phyloP scores from a whole-genome alignment of 768 basidiomycete species.

The Lentinus tigrinus region DNA sequence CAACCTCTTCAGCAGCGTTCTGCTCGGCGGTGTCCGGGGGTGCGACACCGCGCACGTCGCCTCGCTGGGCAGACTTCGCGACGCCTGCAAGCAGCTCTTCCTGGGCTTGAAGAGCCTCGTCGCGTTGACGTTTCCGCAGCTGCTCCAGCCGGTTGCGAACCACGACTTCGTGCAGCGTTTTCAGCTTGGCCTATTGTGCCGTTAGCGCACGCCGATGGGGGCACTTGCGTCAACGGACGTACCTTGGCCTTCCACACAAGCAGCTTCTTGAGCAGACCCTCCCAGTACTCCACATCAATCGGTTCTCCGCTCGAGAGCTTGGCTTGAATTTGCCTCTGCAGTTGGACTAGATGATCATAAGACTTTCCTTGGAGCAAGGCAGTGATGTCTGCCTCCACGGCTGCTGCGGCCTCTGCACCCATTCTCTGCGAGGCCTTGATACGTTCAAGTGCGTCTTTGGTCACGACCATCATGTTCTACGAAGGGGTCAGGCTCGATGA shows the following conservation, averaged over 20 bases:
- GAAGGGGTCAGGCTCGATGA: not conserved
- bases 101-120: conserved; percentile 92
- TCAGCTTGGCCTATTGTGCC: conserved; percentile 74
- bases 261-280: conserved; percentile 84
- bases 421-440: conserved; percentile 62
- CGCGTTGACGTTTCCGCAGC: conserved; percentile 91
- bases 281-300: conserved; percentile 98
- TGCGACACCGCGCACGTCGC: conserved; percentile 39
- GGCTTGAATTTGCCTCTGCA: conserved; percentile 84
- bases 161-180: conserved; percentile 91
- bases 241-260: conserved; percentile 98
- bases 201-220: not conserved
- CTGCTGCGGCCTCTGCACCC: conserved; percentile 68
- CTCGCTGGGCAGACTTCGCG: conserved; percentile 54
- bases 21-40: conserved; percentile 35
- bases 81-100: conserved; percentile 86
- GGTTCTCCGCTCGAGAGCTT: conserved; percentile 93
- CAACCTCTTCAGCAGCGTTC: conserved; percentile 57
- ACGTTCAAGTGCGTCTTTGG: conserved; percentile 83
- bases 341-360: conserved; percentile 74
- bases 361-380: conserved; percentile 81
- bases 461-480: conserved; percentile 97
- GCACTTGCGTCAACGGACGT: not conserved
- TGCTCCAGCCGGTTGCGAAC: conserved; percentile 96
- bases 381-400: conserved; percentile 85